phyloP scores from a whole-genome alignment of 169 alveolate species.

The Plasmodium cynomolgi region DNA sequence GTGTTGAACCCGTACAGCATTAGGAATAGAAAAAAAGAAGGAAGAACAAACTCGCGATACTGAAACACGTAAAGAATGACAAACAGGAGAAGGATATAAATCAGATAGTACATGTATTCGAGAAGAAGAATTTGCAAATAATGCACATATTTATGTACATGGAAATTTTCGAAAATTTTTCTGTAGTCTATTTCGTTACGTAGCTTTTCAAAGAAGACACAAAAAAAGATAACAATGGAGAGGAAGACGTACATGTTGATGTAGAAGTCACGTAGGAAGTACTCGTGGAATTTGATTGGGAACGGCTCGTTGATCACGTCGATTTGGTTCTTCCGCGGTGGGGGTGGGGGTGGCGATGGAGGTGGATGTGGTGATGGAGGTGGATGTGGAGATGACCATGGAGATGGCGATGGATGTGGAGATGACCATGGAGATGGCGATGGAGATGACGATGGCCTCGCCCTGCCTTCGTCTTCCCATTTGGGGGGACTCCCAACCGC shows the following conservation, averaged over 20 bases:
- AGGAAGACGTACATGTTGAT: slow-evolving; percentile 63
- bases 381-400: too few relatives aligned
- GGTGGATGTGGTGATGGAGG: too few relatives aligned
- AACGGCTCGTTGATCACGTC: slow-evolving; percentile 53
- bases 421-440: too few relatives aligned
- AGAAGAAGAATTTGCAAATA: slow-evolving; percentile 39
- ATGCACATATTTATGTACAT: slow-evolving; percentile 40
- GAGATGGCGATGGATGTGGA: too few relatives aligned
- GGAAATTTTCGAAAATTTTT: slow-evolving; percentile 35
- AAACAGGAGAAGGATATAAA: slow-evolving; percentile 29
- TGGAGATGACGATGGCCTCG: too few relatives aligned
- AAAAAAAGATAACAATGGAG: slow-evolving; percentile 64
- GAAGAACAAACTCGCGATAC: slow-evolving; percentile 12
- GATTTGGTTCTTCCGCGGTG: background rate
- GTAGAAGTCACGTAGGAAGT: slow-evolving; percentile 65
- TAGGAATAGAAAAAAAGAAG: slow-evolving; percentile 35
- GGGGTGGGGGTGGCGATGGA: background rate
- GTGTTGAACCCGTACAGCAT: slow-evolving; percentile 57
- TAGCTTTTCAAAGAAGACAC: slow-evolving; percentile 65
- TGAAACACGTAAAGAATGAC: slow-evolving; percentile 31
- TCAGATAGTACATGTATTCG: slow-evolving; percentile 36
- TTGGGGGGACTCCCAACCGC: background rate
- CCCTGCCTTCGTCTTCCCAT: slow-evolving; percentile 1
- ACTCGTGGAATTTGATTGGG: slow-evolving; percentile 41
- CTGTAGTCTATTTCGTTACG: slow-evolving; percentile 57